Evolutionary conservation across 1,284 basidiomycete species (phyloP).

Genomic region (Naganishia sp.): DNA sequence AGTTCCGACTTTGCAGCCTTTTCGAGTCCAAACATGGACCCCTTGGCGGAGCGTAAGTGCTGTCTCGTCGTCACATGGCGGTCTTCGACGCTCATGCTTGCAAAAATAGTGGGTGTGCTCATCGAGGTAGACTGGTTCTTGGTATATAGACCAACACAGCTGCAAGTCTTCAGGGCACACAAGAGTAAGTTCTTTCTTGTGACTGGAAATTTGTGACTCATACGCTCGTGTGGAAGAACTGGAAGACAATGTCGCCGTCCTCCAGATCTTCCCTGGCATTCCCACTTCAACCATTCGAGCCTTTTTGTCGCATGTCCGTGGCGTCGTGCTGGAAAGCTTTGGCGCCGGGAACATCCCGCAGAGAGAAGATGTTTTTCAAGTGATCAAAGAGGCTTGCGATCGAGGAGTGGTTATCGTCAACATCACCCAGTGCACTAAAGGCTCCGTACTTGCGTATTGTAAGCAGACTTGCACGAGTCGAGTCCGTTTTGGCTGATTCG

Average conservation of each 20-base stretch:
- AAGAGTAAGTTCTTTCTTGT: constrained; percentile 33
- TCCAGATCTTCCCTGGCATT: constrained; percentile 76
- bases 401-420: constrained; percentile 77
- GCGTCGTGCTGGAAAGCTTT: constrained; percentile 84
- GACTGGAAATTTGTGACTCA: background rate
- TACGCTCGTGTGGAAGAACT: constrained; percentile 23
- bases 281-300: constrained; percentile 40
- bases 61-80: background rate
- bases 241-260: constrained; percentile 34
- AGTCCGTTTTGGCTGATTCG: constrained; percentile 44
- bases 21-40: constrained; percentile 78
- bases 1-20: constrained; percentile 86
- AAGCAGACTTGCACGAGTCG: background rate
- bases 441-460: constrained; percentile 62
- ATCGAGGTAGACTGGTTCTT: constrained; percentile 83
- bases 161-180: constrained; percentile 75
- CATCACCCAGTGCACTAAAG: constrained; percentile 84
- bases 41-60: constrained; percentile 72
- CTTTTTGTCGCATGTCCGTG: constrained; percentile 57
- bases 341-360: constrained; percentile 68
- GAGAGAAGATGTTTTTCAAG: constrained; percentile 46
- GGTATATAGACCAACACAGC: constrained; percentile 73
- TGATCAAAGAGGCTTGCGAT: constrained; percentile 75
- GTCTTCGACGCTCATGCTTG: background rate
- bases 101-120: constrained; percentile 72